Conservation (phyloP, 2,329 filamentous ascomycete genomes). For the Fusarium sp. region DNA sequence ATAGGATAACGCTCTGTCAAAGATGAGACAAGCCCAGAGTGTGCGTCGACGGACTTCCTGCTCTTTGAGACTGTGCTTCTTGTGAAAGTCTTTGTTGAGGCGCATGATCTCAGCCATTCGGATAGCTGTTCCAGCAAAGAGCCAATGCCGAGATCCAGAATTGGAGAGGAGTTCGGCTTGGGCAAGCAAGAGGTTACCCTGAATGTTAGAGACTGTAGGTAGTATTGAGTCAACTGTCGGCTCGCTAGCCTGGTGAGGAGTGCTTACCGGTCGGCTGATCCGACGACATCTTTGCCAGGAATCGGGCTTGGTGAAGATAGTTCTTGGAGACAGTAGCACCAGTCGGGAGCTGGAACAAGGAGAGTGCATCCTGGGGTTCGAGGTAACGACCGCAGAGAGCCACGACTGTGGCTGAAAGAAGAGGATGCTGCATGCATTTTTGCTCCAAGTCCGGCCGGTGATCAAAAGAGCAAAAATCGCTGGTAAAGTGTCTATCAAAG, state of each 20-base stretch:
- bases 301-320: not conserved
- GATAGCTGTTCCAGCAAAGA: constrained; percentile 37
- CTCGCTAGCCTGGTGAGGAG: no score
- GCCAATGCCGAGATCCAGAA: constrained; percentile 38
- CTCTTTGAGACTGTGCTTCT: constrained; percentile 35
- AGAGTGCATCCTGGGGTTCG: not conserved
- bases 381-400: not conserved
- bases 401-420: constrained; percentile 1
- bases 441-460: constrained; percentile 35
- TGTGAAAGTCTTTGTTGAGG: constrained; percentile 41
- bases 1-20: not conserved
- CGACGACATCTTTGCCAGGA: not conserved
- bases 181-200: constrained; percentile 34
- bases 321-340: not conserved
- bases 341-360: not conserved
- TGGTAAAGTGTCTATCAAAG: constrained; percentile 35
- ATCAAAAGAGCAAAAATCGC: constrained; percentile 38
- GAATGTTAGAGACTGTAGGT: constrained; percentile 30
- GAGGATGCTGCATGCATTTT: constrained; percentile 18
- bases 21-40: constrained; percentile 40
- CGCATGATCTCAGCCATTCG: constrained; percentile 43
- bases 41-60: constrained; percentile 43
- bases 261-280: not conserved
- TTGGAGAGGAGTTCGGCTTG: constrained; percentile 37
- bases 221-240: not conserved